phyloP scores from a whole-genome alignment of 2,329 filamentous ascomycete genomes.

The Sporothrix humicola region DNA sequence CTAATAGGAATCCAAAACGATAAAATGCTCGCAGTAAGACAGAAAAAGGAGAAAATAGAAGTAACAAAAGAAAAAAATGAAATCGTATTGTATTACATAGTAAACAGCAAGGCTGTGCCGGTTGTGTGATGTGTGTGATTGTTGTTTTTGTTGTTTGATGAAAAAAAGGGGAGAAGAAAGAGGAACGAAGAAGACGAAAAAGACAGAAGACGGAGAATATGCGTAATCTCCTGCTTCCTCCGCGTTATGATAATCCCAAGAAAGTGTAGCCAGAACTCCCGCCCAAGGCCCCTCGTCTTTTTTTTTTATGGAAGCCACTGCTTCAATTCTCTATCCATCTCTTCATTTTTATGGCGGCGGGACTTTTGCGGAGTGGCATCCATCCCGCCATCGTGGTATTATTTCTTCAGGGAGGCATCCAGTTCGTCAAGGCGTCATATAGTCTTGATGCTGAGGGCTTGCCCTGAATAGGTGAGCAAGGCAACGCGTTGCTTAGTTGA shows the following conservation, averaged over 20 bases:
- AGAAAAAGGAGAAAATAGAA: neutral
- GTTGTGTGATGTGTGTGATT: constrained; percentile 20
- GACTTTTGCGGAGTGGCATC: neutral
- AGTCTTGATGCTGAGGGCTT: neutral
- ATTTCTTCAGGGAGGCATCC: neutral
- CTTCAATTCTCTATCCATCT: constrained; percentile 31
- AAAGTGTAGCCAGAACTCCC: constrained; percentile 39
- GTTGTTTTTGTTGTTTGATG: constrained; percentile 24
- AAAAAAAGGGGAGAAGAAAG: neutral
- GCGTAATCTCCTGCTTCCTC: constrained; percentile 13
- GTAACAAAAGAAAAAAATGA: constrained; percentile 27
- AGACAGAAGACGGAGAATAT: constrained; percentile 16
- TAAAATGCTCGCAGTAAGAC: neutral
- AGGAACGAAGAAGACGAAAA: neutral
- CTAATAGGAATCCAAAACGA: neutral
- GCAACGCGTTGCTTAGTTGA: neutral
- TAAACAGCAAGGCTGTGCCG: constrained; percentile 25
- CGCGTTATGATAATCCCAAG: constrained; percentile 34
- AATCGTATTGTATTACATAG: constrained; percentile 36
- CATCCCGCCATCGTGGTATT: neutral
- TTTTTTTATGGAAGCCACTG: constrained; percentile 27
- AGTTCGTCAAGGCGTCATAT: neutral
- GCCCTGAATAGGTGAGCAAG: neutral
- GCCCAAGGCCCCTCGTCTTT: constrained; percentile 26
- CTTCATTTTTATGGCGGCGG: constrained; percentile 10